These are phyloP conservation scores for Saccharomyces jurei DNA, from an alignment of 805 yeast species.

Conservation along the genomic window DNA sequence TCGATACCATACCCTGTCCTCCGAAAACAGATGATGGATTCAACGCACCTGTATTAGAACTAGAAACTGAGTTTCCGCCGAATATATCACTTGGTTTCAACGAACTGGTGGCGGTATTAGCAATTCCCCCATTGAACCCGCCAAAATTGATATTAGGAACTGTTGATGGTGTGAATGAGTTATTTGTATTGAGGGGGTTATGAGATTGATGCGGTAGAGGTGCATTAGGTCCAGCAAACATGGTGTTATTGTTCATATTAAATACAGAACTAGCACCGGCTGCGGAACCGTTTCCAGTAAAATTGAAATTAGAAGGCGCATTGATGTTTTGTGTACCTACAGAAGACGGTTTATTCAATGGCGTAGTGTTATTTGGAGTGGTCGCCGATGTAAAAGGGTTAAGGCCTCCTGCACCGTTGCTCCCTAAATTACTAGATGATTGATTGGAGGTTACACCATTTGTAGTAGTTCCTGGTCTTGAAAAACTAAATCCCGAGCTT, in stretches of 20 bases:
- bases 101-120: constrained; percentile 12
- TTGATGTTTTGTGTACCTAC: neutral
- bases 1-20: neutral
- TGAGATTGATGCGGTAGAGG: neutral
- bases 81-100: constrained; percentile 8
- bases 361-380: neutral
- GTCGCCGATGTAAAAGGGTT: neutral
- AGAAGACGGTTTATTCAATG: neutral
- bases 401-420: neutral
- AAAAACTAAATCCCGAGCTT: neutral
- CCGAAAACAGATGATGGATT: neutral
- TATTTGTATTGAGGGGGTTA: constrained; percentile 1
- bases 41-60: neutral
- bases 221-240: constrained; percentile 12
- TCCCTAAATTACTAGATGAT: neutral
- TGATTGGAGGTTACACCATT: neutral
- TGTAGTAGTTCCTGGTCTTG: neutral
- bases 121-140: constrained; percentile 3
- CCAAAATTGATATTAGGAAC: constrained; percentile 25
- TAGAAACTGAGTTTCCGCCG: constrained; percentile 1
- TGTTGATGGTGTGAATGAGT: constrained; percentile 20
- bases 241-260: constrained; percentile 9
- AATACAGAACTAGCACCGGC: neutral
- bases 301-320: neutral
- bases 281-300: neutral